phyloP scores from a whole-genome alignment of 163 green algal species.

The Chloromonas sp. region DNA sequence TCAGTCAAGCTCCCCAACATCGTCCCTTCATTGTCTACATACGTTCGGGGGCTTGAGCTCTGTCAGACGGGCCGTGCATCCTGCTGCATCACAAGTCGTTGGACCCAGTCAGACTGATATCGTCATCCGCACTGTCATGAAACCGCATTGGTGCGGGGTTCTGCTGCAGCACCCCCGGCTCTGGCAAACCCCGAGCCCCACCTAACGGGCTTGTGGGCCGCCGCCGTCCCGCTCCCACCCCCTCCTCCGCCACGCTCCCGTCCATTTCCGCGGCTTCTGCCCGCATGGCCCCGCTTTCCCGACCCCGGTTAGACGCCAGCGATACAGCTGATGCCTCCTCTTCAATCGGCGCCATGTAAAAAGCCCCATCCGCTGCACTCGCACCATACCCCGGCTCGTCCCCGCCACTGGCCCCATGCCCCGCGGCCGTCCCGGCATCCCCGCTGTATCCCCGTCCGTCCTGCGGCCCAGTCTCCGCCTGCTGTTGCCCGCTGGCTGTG shows the following conservation, averaged over 20 bases:
- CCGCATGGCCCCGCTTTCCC: background rate
- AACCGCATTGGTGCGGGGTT: background rate
- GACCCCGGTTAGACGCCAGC: background rate
- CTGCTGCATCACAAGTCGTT: background rate
- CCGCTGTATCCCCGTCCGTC: too few species aligned
- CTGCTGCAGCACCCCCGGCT: background rate
- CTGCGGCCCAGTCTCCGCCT: too few species aligned
- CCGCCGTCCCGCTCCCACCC: too few species aligned
- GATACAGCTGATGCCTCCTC: background rate
- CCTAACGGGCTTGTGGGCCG: too few species aligned
- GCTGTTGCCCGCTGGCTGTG: too few species aligned
- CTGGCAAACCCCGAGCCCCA: background rate
- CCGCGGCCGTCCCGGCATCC: too few species aligned
- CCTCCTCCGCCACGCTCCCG: background rate
- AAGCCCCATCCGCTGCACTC: background rate
- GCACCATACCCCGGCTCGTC: background rate
- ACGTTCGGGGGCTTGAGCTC: background rate
- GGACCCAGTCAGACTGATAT: background rate
- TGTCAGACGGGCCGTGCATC: background rate
- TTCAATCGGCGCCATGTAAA: background rate
- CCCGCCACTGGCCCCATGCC: too few species aligned
- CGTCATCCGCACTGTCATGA: background rate
- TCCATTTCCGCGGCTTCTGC: too few species aligned
- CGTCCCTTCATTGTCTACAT: too few species aligned
- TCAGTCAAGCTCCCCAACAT: too few species aligned